Conservation (phyloP, 192 early-diverging fungal species). For the Powellomyces hirtus region DNA sequence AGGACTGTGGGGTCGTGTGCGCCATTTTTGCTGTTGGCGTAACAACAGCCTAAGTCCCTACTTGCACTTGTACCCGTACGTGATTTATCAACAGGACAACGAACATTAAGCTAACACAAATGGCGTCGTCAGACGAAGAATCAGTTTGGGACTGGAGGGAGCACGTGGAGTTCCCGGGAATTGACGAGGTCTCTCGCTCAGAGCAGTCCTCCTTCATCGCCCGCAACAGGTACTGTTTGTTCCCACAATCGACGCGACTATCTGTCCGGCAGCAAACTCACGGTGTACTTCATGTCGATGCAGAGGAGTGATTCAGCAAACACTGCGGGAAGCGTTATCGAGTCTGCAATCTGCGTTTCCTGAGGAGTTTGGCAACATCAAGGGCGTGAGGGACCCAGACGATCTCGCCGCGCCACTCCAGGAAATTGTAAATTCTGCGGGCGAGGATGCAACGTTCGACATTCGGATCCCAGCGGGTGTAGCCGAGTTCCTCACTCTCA, state of each 20-base stretch:
- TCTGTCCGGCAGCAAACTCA: not conserved
- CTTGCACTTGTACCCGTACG: too few species aligned
- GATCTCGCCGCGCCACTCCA: not conserved
- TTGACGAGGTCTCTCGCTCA: slow-evolving; percentile 3
- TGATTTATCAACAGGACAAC: too few species aligned
- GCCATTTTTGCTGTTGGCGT: too few species aligned
- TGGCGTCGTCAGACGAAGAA: slow-evolving; percentile 10
- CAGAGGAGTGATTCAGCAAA: slow-evolving; percentile 3
- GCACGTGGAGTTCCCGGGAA: not conserved
- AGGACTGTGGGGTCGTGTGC: too few species aligned
- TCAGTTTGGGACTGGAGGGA: slow-evolving; percentile 8
- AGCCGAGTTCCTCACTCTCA: slow-evolving; percentile 7
- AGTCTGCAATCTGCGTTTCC: slow-evolving; percentile 5
- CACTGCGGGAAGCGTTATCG: not conserved
- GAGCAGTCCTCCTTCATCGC: not conserved
- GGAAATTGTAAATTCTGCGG: not conserved
- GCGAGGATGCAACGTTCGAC: not conserved
- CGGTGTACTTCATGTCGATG: not conserved
- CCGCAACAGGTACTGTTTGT: slow-evolving; percentile 5
- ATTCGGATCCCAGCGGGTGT: slow-evolving; percentile 11
- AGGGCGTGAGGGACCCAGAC: slow-evolving; percentile 8
- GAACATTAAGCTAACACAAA: too few species aligned
- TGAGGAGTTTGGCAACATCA: slow-evolving; percentile 11
- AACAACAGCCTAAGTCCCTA: too few species aligned
- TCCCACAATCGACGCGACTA: not conserved